phyloP scores from a whole-genome alignment of 805 yeast genomes.

The Starmerella davenportii region DNA sequence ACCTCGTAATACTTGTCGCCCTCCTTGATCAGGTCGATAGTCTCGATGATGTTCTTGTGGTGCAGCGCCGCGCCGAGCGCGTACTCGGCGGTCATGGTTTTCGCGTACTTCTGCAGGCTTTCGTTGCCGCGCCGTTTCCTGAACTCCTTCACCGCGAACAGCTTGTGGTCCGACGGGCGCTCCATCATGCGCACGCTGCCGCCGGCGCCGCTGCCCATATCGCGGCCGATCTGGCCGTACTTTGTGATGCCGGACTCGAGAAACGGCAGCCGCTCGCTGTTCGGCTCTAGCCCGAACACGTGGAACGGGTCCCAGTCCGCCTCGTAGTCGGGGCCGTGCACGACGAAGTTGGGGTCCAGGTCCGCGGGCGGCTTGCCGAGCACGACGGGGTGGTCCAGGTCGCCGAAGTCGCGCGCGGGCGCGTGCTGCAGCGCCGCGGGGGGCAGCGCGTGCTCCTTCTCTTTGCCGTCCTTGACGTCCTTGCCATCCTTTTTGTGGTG shows the following conservation, averaged over 20 bases:
- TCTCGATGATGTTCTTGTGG: constrained; percentile 66
- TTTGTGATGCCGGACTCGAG: constrained; percentile 33
- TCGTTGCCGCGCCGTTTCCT: constrained; percentile 47
- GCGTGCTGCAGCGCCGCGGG: background rate
- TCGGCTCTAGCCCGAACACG: constrained; percentile 9
- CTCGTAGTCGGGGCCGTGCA: constrained; percentile 13
- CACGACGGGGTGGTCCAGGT: background rate
- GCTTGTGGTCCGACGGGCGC: constrained; percentile 37
- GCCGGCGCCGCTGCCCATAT: constrained; percentile 84
- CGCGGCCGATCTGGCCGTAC: constrained; percentile 57
- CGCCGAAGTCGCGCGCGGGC: constrained; percentile 1
- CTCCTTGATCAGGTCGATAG: constrained; percentile 63
- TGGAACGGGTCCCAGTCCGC: constrained; percentile 16
- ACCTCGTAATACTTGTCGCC: constrained; percentile 47
- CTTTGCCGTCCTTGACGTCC: constrained; percentile 1
- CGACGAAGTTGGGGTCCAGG: constrained; percentile 10
- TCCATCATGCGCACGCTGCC: constrained; percentile 76
- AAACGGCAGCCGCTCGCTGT: constrained; percentile 21
- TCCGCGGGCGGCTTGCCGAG: constrained; percentile 2
- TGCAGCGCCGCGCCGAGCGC: constrained; percentile 60
- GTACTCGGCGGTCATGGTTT: constrained; percentile 67
- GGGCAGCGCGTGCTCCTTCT: background rate
- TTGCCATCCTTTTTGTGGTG: background rate
- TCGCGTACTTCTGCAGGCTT: constrained; percentile 47
- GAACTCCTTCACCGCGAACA: constrained; percentile 79